phyloP scores from a whole-genome alignment of 768 basidiomycete species.

The Phylloporus arenicola region DNA sequence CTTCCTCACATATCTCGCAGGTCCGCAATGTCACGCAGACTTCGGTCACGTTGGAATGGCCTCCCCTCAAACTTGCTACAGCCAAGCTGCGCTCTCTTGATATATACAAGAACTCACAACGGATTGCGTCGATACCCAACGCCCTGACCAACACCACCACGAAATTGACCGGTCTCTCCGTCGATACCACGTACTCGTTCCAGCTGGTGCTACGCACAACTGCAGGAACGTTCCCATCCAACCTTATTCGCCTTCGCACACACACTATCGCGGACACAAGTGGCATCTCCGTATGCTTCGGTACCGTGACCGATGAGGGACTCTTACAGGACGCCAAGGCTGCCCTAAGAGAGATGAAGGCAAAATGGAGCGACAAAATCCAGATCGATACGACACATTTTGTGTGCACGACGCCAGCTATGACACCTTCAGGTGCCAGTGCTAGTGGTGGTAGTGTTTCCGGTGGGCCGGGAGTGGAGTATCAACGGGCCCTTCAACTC shows the following conservation, averaged over 20 bases:
- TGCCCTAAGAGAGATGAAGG: constrained; percentile 80
- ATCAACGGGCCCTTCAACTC: constrained; percentile 90
- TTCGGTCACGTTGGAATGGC: constrained; percentile 95
- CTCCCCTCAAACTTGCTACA: constrained; percentile 74
- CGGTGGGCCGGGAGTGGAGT: constrained; percentile 75
- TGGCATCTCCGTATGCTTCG: constrained; percentile 93
- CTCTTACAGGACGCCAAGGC: constrained; percentile 77
- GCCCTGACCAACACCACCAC: constrained; percentile 82
- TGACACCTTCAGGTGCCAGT: constrained; percentile 53
- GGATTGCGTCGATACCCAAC: constrained; percentile 81
- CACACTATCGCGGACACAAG: constrained; percentile 95
- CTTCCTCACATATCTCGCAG: constrained; percentile 31
- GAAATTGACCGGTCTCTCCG: constrained; percentile 76
- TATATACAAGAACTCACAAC: constrained; percentile 87
- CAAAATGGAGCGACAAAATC: constrained; percentile 87
- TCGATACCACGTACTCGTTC: constrained; percentile 86
- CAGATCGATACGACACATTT: constrained; percentile 99
- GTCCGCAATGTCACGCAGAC: constrained; percentile 96
- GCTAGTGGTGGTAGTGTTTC: constrained; percentile 47
- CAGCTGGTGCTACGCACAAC: constrained; percentile 91
- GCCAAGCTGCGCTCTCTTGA: constrained; percentile 85
- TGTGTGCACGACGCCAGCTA: constrained; percentile 86
- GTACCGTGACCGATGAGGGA: constrained; percentile 72
- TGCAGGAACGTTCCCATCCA: constrained; percentile 86
- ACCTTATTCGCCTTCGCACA: constrained; percentile 75